Base-by-base conservation (phyloP, 177 flowering plant genomes). In the Vitis hybrid region DNA sequence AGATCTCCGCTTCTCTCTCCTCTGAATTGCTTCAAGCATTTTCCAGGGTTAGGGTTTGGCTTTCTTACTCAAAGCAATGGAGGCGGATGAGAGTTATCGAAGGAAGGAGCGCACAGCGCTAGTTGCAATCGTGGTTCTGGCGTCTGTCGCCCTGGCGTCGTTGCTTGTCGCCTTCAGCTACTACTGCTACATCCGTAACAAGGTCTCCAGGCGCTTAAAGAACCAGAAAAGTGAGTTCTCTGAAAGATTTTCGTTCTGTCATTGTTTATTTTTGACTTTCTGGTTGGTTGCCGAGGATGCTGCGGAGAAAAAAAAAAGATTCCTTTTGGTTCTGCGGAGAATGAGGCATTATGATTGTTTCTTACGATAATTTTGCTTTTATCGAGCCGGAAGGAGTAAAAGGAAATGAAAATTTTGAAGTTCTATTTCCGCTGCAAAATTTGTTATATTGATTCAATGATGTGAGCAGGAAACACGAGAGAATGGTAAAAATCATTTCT, bases 151-250 rank as follows among this genome's bases (percentile, higher is more conserved):
- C 14, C 55, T 96, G 31, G 86, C 84, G 66, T 87, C 95, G 3
- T 68, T 92, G 75, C 80, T 96, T 19, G 85, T 94, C 2, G 91
- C 98, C 53, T 88, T 94, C 72, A 81, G 87, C 70, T 95, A 95
- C 85, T 95, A 91, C 75, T 96, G 98, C 86, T 96, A 96, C 75
- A 84, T 96, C 55, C 78, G 88, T 18, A 83, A 80, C 83, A 92
- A 89, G 79, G 84, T 94, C 74, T 75, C 97, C 75, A 90, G 77
- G 79, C 87, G 84, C 65, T 31, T 71, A 44, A 89, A 79, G 65
- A 65, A 13, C 64, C 74, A 33, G 14, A 76, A 83, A 75, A 75
- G 97, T 89, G 58, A 77, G 86, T 65, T 9, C 4, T 52, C 44
- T 38, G 44, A 38, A 38, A 38, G 6, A 38, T 38, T 38, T 38